These are phyloP conservation scores for Venturia pyrina DNA, from an alignment of 2,329 filamentous ascomycete species.

Conservation along the genomic window DNA sequence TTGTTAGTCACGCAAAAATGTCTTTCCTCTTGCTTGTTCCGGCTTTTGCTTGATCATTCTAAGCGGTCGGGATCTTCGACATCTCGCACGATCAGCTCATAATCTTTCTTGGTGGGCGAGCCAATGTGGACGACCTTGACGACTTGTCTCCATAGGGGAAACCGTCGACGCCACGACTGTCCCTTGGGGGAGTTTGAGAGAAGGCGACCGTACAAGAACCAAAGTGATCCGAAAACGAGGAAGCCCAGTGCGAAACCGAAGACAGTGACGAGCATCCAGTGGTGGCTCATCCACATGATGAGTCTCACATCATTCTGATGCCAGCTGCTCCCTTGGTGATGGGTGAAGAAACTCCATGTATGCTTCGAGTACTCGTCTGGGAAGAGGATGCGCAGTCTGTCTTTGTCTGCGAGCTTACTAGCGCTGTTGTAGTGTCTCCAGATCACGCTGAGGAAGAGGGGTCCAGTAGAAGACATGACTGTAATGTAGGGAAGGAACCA, in stretches of 20 bases:
- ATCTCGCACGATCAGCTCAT: not conserved
- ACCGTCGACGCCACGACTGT: slow-evolving; percentile 1
- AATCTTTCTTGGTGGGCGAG: not conserved
- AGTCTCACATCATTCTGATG: slow-evolving; percentile 53
- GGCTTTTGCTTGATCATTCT: not conserved
- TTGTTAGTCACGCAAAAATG: not conserved
- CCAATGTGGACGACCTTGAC: not conserved
- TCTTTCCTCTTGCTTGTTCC: not conserved
- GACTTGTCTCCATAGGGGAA: not conserved
- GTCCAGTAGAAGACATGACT: slow-evolving; percentile 70
- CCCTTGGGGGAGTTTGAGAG: slow-evolving; percentile 7
- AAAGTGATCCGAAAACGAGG: slow-evolving; percentile 39
- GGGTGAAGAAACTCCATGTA: slow-evolving; percentile 62
- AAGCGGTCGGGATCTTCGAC: not conserved
- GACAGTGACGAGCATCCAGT: slow-evolving; percentile 48
- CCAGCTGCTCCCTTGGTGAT: slow-evolving; percentile 56
- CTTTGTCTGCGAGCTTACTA: slow-evolving; percentile 34
- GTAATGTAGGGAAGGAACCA: slow-evolving; percentile 66
- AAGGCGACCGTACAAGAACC: slow-evolving; percentile 40
- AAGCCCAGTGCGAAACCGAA: slow-evolving; percentile 44
- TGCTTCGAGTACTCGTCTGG: slow-evolving; percentile 59
- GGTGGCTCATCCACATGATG: slow-evolving; percentile 52
- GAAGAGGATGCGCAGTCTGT: slow-evolving; percentile 58
- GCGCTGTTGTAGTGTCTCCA: slow-evolving; percentile 63
- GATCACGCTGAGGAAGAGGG: slow-evolving; percentile 64